phyloP scores from a whole-genome alignment of 108 stramenopile species.

The Bacterosira constricta region DNA sequence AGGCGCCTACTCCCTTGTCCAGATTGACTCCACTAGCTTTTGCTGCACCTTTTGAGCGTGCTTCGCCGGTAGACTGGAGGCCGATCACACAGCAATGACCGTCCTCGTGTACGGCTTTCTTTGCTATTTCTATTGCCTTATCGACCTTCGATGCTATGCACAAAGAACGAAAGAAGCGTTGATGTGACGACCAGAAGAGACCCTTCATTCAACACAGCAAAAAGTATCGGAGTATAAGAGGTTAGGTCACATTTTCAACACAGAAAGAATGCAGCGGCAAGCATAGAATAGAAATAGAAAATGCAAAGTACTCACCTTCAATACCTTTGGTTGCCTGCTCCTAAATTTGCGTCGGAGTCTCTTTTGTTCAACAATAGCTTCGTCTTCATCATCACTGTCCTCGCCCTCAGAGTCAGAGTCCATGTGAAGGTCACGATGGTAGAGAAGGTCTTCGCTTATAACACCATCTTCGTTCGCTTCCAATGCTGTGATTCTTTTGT shows the following conservation, averaged over 20 bases:
- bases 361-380: conserved; percentile 9
- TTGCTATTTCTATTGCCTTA: conserved; percentile 53
- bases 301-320: conserved; percentile 42
- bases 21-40: conserved; percentile 23
- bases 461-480: background rate
- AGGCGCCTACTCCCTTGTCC: conserved; percentile 22
- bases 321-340: background rate
- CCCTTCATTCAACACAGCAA: conserved; percentile 13
- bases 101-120: conserved; percentile 52
- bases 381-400: conserved; percentile 2
- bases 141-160: conserved; percentile 75
- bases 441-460: conserved; percentile 2
- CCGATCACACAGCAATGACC: conserved; percentile 74
- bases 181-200: conserved; percentile 76
- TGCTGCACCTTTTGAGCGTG: conserved; percentile 48
- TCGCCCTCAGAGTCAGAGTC: conserved; percentile 21
- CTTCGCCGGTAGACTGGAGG: conserved; percentile 73
- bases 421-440: background rate
- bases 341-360: conserved; percentile 30
- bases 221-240: too few species aligned
- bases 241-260: too few species aligned
- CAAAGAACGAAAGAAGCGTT: conserved; percentile 68
- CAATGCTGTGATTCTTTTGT: background rate
- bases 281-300: background rate
- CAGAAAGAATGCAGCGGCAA: too few species aligned